Conservation (phyloP, 78 protist genomes). For the Ministeria vibrans region DNA sequence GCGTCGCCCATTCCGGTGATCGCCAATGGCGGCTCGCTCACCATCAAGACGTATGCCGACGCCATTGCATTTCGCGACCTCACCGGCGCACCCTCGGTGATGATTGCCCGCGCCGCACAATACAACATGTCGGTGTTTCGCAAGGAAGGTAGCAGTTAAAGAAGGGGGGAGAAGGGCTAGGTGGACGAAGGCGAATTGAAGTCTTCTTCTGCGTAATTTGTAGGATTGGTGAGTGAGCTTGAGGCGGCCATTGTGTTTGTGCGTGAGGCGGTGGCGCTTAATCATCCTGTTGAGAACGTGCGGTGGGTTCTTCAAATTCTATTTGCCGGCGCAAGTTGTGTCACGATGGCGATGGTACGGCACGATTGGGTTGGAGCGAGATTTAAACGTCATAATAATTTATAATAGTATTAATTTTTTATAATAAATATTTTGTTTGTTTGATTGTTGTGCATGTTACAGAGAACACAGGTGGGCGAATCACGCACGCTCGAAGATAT, state of each 20-base stretch:
- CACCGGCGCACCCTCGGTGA: constrained; percentile 15
- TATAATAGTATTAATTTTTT: too few relatives aligned
- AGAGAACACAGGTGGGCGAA: too few relatives aligned
- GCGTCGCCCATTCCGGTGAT: constrained; percentile 18
- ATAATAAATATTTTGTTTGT: too few relatives aligned
- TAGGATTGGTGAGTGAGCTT: background rate
- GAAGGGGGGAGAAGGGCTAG: too few relatives aligned
- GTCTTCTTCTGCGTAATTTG: background rate
- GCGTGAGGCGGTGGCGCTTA: background rate
- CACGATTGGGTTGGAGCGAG: too few relatives aligned
- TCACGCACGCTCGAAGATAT: too few relatives aligned
- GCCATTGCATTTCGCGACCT: background rate
- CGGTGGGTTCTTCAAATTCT: background rate
- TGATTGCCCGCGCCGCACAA: constrained; percentile 60
- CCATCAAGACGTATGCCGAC: background rate
- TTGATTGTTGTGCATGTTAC: too few relatives aligned
- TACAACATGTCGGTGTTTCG: constrained; percentile 33
- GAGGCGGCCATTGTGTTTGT: background rate
- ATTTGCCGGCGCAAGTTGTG: too few relatives aligned
- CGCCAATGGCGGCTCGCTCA: constrained; percentile 41
- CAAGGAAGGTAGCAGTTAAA: background rate
- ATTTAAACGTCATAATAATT: too few relatives aligned
- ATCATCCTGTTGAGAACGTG: background rate
- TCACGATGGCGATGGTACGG: too few relatives aligned
- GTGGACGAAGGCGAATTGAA: too few relatives aligned